Evolutionary conservation across 345 rosid genomes (phyloP).

Genomic region (sweet orange (Citrus sinensis)): DNA sequence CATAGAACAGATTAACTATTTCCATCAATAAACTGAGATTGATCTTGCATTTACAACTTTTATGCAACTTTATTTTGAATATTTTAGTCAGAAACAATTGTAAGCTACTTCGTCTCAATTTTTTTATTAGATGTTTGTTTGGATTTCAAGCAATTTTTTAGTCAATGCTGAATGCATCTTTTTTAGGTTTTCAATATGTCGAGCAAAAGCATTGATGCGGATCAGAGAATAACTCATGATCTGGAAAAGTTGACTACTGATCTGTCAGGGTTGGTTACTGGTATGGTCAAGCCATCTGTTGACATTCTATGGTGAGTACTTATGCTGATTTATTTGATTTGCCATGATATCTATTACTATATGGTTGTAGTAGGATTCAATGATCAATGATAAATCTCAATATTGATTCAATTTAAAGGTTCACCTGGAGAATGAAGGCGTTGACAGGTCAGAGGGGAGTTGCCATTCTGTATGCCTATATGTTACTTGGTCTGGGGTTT

Average conservation of each 20-base stretch:
- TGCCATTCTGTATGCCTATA: slow-evolving; percentile 85
- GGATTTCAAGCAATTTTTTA: slow-evolving; percentile 1
- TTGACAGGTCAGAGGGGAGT: slow-evolving; percentile 95
- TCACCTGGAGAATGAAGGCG: slow-evolving; percentile 99
- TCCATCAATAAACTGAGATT: neutral
- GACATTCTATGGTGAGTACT: slow-evolving; percentile 87
- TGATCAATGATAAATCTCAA: slow-evolving; percentile 14
- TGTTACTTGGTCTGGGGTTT: slow-evolving; percentile 94
- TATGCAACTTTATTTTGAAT: neutral
- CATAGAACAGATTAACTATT: neutral
- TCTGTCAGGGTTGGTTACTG: slow-evolving; percentile 89
- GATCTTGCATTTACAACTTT: neutral
- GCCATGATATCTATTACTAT: neutral
- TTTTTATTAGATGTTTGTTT: neutral
- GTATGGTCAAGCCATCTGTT: slow-evolving; percentile 98
- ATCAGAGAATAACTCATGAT: slow-evolving; percentile 94
- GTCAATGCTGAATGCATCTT: slow-evolving; percentile 8
- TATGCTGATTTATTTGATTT: neutral
- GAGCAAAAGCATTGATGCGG: slow-evolving; percentile 83
- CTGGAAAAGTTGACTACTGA: slow-evolving; percentile 82
- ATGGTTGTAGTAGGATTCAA: slow-evolving; percentile 11
- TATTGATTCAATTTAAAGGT: slow-evolving; percentile 47
- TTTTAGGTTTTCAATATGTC: slow-evolving; percentile 87
- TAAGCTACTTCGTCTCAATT: neutral
- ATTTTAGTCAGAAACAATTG: neutral